phyloP scores from a whole-genome alignment of 1,284 basidiomycete species.

The Lentinus polychrous region DNA sequence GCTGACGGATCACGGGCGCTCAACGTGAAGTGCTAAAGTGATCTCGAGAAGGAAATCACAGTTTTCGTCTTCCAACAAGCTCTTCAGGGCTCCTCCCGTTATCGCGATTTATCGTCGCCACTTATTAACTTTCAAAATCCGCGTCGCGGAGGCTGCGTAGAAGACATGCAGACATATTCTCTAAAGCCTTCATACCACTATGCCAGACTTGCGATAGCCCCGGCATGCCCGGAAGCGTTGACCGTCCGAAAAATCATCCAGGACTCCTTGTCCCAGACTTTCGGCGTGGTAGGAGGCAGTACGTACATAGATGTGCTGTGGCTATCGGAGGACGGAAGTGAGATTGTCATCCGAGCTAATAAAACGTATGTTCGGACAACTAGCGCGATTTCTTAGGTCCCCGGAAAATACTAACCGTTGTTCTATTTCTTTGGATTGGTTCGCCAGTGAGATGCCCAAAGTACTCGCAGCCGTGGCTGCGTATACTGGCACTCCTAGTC shows the following conservation, averaged over 20 bases:
- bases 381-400: neutral
- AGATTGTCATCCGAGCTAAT: slow-evolving; percentile 30
- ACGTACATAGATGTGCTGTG: slow-evolving; percentile 37
- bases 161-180: neutral
- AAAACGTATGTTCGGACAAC: slow-evolving; percentile 19
- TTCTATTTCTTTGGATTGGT: neutral
- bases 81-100: no score
- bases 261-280: slow-evolving; percentile 34
- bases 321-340: slow-evolving; percentile 26
- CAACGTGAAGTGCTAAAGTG: no score
- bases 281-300: slow-evolving; percentile 32
- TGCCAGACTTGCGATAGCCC: slow-evolving; percentile 30
- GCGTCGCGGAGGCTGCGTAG: neutral
- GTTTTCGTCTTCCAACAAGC: no score
- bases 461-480: slow-evolving; percentile 33
- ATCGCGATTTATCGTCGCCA: no score
- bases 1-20: no score
- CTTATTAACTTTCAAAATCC: no score
- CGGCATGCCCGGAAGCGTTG: slow-evolving; percentile 30
- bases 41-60: no score
- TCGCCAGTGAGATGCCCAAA: slow-evolving; percentile 30
- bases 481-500: slow-evolving; percentile 22
- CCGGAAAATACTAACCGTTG: neutral
- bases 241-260: slow-evolving; percentile 35
- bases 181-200: slow-evolving; percentile 26